phyloP scores from a whole-genome alignment of 352 stramenopile genomes.

The Phytophthora sansomeana region DNA sequence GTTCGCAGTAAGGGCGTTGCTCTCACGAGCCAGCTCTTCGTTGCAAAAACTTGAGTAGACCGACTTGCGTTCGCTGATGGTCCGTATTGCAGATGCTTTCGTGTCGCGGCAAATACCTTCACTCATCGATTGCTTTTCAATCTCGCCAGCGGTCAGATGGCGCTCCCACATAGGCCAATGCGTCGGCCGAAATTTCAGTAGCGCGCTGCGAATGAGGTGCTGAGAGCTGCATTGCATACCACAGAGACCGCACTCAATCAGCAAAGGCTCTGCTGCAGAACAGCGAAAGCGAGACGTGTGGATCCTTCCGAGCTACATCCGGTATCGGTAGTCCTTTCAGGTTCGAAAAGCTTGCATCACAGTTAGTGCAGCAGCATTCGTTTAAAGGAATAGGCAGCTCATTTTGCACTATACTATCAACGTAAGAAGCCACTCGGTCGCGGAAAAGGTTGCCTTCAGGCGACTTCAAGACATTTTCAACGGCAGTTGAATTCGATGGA shows the following conservation, averaged over 20 bases:
- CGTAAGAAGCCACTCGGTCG: background rate
- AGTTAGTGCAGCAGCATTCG: slow-evolving; percentile 3
- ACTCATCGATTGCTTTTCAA: slow-evolving; percentile 4
- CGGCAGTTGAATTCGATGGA: background rate
- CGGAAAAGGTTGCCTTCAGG: background rate
- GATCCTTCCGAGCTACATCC: background rate
- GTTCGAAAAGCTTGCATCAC: background rate
- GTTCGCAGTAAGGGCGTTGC: slow-evolving; percentile 1
- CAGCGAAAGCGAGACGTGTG: background rate
- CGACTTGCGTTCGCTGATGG: background rate
- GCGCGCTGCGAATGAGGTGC: slow-evolving; percentile 7
- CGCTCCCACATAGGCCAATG: slow-evolving; percentile 14
- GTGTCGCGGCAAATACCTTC: slow-evolving; percentile 4
- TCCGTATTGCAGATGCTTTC: background rate
- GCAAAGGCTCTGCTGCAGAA: background rate
- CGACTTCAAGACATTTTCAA: slow-evolving; percentile 1
- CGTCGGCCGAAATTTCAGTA: slow-evolving; percentile 1
- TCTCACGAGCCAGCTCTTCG: background rate
- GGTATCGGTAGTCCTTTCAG: slow-evolving; percentile 1
- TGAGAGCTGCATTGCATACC: slow-evolving; percentile 7
- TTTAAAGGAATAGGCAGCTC: slow-evolving; percentile 2
- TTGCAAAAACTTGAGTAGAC: background rate
- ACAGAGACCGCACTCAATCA: too few relatives aligned
- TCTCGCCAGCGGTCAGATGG: slow-evolving; percentile 1
- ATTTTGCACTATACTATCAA: slow-evolving; percentile 5